phyloP scores from a whole-genome alignment of 2,329 filamentous ascomycete genomes.

The Colletotrichum sp. region DNA sequence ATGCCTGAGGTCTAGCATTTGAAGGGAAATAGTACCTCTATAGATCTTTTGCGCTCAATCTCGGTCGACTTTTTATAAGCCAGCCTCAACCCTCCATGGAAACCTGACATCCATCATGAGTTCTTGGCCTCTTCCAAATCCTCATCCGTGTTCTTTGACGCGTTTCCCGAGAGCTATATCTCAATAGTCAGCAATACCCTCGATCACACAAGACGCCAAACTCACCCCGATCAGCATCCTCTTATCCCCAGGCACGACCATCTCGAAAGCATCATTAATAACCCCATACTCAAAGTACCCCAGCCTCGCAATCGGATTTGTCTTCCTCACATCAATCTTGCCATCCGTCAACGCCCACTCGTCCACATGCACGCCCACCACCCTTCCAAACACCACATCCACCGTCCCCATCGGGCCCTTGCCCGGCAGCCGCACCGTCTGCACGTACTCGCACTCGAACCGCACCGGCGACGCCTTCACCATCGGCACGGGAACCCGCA shows the following conservation, averaged over 20 bases:
- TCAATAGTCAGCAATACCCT: not conserved
- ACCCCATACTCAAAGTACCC: conserved; percentile 1
- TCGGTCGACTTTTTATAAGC: not conserved
- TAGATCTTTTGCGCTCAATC: not conserved
- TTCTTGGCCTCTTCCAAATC: not conserved
- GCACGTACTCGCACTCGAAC: conserved; percentile 6
- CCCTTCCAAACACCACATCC: not conserved
- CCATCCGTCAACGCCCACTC: not conserved
- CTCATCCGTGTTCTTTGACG: not conserved
- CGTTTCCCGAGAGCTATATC: not conserved
- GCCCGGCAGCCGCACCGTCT: not conserved
- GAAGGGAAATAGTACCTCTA: not conserved
- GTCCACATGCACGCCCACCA: not conserved
- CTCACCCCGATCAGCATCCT: not conserved
- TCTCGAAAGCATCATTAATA: not conserved
- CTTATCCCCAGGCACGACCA: conserved; percentile 1
- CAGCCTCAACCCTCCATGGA: not conserved
- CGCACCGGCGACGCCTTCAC: not conserved
- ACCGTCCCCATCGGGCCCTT: not conserved
- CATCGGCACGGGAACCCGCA: not conserved
- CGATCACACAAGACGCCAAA: not conserved
- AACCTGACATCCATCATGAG: no score
- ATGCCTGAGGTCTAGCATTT: not conserved
- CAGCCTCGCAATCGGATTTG: not conserved
- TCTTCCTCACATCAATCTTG: not conserved